Evolutionary conservation across 2,329 filamentous ascomycete species (phyloP), one percentile per base, ranked within the genome.

Genomic region (Zasmidium angulare): DNA sequence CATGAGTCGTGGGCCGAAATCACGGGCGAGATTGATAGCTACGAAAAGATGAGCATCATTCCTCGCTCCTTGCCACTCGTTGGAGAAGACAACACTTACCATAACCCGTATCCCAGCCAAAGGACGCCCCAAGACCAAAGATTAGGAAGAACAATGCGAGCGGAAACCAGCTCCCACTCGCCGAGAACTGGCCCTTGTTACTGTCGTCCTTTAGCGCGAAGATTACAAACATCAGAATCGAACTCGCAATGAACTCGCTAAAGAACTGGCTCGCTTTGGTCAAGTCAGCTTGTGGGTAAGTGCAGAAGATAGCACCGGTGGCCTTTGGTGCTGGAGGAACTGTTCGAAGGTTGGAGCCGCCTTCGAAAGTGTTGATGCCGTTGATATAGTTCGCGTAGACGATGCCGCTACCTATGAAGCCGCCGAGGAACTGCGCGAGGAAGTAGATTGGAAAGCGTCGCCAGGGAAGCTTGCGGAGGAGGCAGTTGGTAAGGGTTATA

Each of bases 31-130:
- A 65, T 89, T 90, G 62, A 90, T 68, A 1, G 75, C 87, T 43
- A 17, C 9, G 7, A 17, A 7, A 3, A 60, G 86, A 86, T 1
- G 86, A 89, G 70, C 89, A 84, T 83, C 84, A 88, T 12, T 87
- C 87, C 69, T 87, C 88, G 69, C 84, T 86, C 26, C 85, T 83
- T n/a, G n/a, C n/a, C n/a, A n/a, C 23, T 85, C 86, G 31, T 89
- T 83, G 17, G 85, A 86, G 68, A 89, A 88, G 62, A 62, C 14
- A 14, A 24, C 6, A 43, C 36, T 43, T 17, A 43, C 36, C 36
- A 70, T 87, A 90, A 58, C 86, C 86, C 1, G 86, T 89, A 70
- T 89, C 84, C 84, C 84, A 89, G 4, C 87, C 87, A 69, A 88
- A 88, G 68, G 84, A 86, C 20, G 85, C 84, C 22, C 86, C 86